Evolutionary conservation across 805 yeast species (phyloP).

Genomic region (Candida ficus): DNA sequence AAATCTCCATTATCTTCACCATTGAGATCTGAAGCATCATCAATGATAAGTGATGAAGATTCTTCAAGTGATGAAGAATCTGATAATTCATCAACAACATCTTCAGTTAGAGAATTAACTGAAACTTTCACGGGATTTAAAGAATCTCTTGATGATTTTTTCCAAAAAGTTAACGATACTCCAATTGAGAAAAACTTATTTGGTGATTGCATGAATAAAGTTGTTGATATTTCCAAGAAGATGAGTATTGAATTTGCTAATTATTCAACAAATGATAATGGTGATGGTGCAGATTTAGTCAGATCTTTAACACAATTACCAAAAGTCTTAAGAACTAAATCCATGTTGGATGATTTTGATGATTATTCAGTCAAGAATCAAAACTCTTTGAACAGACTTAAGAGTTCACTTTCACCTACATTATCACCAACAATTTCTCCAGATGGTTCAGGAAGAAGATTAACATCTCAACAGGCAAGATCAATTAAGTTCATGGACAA

Average conservation of each 20-base stretch:
- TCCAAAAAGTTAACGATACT: constrained; percentile 3
- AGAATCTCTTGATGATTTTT: constrained; percentile 3
- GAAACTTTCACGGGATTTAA: constrained; percentile 8
- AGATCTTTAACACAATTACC: constrained; percentile 37
- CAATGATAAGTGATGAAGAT: neutral
- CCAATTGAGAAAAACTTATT: constrained; percentile 1
- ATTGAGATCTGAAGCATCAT: neutral
- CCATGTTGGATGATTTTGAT: constrained; percentile 24
- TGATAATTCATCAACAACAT: constrained; percentile 4
- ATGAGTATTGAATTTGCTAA: constrained; percentile 22
- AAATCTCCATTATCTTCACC: neutral
- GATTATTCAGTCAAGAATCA: neutral
- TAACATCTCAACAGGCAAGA: neutral
- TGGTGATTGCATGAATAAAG: constrained; percentile 13
- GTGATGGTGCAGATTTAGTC: constrained; percentile 34
- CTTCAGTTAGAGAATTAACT: constrained; percentile 8
- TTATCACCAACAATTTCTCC: neutral
- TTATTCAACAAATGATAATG: constrained; percentile 28
- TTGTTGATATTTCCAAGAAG: constrained; percentile 21
- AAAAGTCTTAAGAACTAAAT: constrained; percentile 15
- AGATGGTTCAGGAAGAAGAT: neutral
- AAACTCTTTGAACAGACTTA: constrained; percentile 5
- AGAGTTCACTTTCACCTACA: neutral
- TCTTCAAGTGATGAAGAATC: constrained; percentile 7
- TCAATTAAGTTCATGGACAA: constrained; percentile 9